These are phyloP conservation scores for Ceriops decandra DNA, from an alignment of 345 rosid genomes.

Conservation along the genomic window DNA sequence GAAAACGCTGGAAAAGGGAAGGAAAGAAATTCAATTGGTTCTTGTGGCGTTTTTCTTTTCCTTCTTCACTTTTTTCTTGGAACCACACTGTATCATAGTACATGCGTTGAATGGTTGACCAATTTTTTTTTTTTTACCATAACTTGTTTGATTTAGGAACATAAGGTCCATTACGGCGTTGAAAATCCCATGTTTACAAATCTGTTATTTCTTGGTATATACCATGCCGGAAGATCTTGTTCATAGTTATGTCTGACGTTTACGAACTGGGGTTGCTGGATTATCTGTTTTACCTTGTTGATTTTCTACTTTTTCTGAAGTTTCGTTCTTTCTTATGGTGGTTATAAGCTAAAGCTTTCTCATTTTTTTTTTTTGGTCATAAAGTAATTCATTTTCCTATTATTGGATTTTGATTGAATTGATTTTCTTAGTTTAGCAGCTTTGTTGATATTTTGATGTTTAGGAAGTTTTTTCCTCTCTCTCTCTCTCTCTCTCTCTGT, in stretches of 20 bases:
- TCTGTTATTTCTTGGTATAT: not conserved
- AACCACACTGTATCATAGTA: not conserved
- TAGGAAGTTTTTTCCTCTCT: not conserved
- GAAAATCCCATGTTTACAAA: not conserved
- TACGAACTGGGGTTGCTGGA: not conserved
- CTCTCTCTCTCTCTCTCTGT: too few species aligned
- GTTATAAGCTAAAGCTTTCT: not conserved
- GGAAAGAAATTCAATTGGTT: not conserved
- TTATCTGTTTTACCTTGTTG: not conserved
- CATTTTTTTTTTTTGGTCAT: not conserved
- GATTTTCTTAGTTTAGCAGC: not conserved
- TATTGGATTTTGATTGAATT: not conserved
- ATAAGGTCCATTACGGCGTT: not conserved
- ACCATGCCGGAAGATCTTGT: not conserved
- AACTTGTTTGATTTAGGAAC: not conserved
- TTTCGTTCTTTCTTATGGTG: not conserved
- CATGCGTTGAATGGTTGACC: not conserved
- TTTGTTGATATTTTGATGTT: slow-evolving; percentile 1
- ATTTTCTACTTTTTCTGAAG: not conserved
- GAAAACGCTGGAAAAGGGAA: slow-evolving; percentile 15
- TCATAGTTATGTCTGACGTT: not conserved
- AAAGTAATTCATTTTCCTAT: not conserved
- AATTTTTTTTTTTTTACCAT: not conserved
- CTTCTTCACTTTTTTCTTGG: not conserved
- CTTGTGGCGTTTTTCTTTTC: slow-evolving; percentile 6